Evolutionary conservation across 2,329 filamentous ascomycete genomes (phyloP).

Genomic region (Cadophora gregata): DNA sequence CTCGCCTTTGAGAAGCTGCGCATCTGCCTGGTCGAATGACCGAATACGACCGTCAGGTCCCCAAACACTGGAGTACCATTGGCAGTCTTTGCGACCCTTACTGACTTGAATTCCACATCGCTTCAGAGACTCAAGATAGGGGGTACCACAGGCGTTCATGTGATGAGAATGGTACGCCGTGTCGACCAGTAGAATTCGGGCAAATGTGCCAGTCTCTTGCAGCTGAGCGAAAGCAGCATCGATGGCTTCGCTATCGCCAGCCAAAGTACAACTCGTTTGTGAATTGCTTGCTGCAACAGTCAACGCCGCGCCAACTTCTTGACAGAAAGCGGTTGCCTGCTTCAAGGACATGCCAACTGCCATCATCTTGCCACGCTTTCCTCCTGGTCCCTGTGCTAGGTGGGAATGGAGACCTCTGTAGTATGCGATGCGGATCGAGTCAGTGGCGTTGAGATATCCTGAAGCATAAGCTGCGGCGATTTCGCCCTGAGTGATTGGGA

Average conservation of each 20-base stretch:
- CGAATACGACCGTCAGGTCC: background rate
- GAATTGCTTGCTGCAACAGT: constrained; percentile 43
- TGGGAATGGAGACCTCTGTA: too few relatives aligned
- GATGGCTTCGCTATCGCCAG: constrained; percentile 36
- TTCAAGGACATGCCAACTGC: constrained; percentile 47
- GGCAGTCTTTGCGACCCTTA: constrained; percentile 38
- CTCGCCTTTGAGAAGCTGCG: background rate
- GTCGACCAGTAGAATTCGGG: constrained; percentile 32
- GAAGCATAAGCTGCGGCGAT: too few relatives aligned
- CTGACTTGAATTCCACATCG: constrained; percentile 15
- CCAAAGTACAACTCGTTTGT: constrained; percentile 36
- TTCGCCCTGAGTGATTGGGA: too few relatives aligned
- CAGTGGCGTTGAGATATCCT: too few relatives aligned
- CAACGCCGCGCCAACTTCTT: constrained; percentile 16
- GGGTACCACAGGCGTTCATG: constrained; percentile 32
- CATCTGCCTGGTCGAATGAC: background rate
- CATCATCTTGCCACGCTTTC: constrained; percentile 53
- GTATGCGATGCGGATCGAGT: too few relatives aligned
- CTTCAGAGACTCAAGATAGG: constrained; percentile 29
- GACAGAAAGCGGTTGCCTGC: constrained; percentile 19
- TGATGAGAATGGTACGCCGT: constrained; percentile 38
- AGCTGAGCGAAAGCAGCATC: constrained; percentile 18
- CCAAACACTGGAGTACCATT: constrained; percentile 45
- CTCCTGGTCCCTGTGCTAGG: constrained; percentile 25
- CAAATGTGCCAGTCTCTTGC: constrained; percentile 27